A percentile compares a stretch with the other conserved stretches of the same genome.
Conservation (phyloP, 208 protist genomes). For the Endotrypanum monterogeii region DNA sequence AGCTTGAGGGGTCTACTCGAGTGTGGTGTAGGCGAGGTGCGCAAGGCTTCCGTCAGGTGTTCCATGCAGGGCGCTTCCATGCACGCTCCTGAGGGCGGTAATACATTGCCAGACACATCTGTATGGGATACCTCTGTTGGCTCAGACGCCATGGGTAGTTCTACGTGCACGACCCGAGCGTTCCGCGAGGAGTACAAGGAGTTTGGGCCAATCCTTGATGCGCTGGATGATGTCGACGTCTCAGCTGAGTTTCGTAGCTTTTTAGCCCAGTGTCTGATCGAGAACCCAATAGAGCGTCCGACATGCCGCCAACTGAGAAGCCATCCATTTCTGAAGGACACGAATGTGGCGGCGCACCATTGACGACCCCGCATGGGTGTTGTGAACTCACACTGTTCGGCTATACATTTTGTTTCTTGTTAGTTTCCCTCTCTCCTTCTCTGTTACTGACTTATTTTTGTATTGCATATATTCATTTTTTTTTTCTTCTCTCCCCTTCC, state of each 20-base stretch:
- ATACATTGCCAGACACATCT: not conserved
- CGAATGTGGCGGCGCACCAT: not conserved
- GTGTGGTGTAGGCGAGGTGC: not conserved
- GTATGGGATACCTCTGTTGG: not conserved
- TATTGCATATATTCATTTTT: not conserved
- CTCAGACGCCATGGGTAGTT: not conserved
- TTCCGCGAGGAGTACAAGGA: constrained; percentile 21
- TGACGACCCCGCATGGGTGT: constrained; percentile 2
- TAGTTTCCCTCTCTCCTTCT: not conserved
- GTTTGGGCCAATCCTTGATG: constrained; percentile 62
- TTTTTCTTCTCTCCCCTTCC: not conserved
- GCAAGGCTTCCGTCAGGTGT: not conserved
- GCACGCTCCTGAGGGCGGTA: not conserved
- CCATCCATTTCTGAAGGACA: constrained; percentile 58
- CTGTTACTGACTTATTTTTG: not conserved
- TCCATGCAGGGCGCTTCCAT: too few species aligned
- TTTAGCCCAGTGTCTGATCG: constrained; percentile 52
- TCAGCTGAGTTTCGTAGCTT: constrained; percentile 60
- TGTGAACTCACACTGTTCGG: not conserved
- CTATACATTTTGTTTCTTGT: not conserved
- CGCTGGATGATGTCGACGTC: constrained; percentile 39
- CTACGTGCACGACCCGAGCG: not conserved
- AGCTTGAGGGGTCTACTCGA: constrained; percentile 26
- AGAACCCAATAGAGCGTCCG: constrained; percentile 59
- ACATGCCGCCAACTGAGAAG: constrained; percentile 50